Conservation (phyloP, 2,329 filamentous ascomycete species). For the Pezicula neosporulosa region DNA sequence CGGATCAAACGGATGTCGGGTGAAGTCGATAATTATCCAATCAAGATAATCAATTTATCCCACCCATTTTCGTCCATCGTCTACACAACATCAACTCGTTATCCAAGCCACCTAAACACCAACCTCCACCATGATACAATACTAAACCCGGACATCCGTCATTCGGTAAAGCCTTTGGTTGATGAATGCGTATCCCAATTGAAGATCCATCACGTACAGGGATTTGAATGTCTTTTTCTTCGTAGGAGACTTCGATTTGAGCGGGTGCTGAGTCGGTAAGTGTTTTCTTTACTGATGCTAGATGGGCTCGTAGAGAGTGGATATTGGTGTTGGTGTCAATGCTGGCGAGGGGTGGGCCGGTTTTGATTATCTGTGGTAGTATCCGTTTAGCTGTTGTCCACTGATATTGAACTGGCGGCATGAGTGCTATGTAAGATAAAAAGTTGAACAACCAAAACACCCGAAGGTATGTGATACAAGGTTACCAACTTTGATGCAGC, state of each 20-base stretch:
- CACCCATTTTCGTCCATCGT: slow-evolving; percentile 30
- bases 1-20: too few relatives aligned
- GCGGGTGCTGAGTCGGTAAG: not conserved
- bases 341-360: not conserved
- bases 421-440: too few relatives aligned
- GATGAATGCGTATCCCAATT: slow-evolving; percentile 19
- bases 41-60: too few relatives aligned
- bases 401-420: too few relatives aligned
- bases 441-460: too few relatives aligned
- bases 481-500: too few relatives aligned
- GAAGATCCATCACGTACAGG: slow-evolving; percentile 17
- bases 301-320: slow-evolving; percentile 4
- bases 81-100: slow-evolving; percentile 30
- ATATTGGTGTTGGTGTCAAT: slow-evolving; percentile 8
- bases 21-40: too few relatives aligned
- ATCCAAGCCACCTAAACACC: slow-evolving; percentile 29
- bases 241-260: slow-evolving; percentile 2
- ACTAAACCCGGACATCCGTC: slow-evolving; percentile 29
- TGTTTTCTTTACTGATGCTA: slow-evolving; percentile 1
- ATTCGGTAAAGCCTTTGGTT: slow-evolving; percentile 9
- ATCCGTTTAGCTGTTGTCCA: too few relatives aligned
- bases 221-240: slow-evolving; percentile 19
- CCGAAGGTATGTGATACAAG: too few relatives aligned
- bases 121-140: slow-evolving; percentile 33
- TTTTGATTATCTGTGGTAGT: slow-evolving; percentile 1